Evolutionary conservation across 2,329 filamentous ascomycete genomes (phyloP).

Genomic region (Colletotrichum filicis): DNA sequence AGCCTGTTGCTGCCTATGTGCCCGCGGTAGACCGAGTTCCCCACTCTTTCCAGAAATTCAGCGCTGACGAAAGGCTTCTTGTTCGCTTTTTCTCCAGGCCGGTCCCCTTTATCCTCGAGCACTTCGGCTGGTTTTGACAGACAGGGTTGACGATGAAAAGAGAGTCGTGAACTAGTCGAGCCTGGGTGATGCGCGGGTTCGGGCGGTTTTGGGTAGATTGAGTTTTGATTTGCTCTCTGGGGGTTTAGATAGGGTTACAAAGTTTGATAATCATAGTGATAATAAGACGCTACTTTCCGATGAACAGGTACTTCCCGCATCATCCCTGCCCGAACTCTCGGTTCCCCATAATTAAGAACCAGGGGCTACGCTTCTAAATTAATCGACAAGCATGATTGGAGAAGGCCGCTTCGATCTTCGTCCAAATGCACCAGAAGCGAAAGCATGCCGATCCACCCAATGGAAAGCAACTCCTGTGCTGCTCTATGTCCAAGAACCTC

Average conservation of each 20-base stretch:
- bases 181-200: neutral
- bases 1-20: neutral
- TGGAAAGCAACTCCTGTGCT: neutral
- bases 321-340: neutral
- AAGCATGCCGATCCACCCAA: neutral
- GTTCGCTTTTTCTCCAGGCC: constrained; percentile 7
- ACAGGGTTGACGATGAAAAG: constrained; percentile 5
- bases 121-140: constrained; percentile 22
- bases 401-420: neutral
- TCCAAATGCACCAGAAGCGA: neutral
- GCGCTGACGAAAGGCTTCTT: constrained; percentile 8
- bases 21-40: neutral
- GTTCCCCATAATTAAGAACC: neutral
- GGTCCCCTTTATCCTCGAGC: constrained; percentile 30
- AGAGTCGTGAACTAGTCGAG: neutral
- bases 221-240: neutral
- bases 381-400: constrained; percentile 9
- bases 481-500: neutral
- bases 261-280: neutral
- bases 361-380: constrained; percentile 28
- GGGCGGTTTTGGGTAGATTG: constrained; percentile 13
- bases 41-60: neutral
- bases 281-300: neutral
- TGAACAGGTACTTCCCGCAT: neutral
- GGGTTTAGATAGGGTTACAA: constrained; percentile 13